These are phyloP conservation scores for Arabidopsis thaliana DNA, from an alignment of 345 rosid genomes.

Conservation along the genomic window DNA sequence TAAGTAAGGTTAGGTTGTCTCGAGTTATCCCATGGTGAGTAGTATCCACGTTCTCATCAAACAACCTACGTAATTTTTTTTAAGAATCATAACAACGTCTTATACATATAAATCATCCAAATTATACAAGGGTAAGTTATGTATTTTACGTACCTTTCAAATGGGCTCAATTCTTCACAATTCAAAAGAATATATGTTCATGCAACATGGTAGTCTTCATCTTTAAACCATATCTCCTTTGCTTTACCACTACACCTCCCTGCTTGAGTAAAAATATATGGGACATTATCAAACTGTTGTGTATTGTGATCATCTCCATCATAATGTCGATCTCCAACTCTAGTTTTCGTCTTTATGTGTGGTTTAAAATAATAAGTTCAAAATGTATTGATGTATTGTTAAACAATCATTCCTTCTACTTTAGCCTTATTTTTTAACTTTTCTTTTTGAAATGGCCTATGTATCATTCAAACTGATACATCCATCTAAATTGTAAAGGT, in stretches of 20 bases:
- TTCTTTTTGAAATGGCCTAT: background rate
- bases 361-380: background rate
- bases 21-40: background rate
- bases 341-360: background rate
- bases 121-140: background rate
- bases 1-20: background rate
- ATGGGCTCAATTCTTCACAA: background rate
- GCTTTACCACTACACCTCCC: background rate
- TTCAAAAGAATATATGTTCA: background rate
- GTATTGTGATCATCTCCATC: background rate
- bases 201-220: background rate
- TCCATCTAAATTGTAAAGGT: conserved; percentile 11
- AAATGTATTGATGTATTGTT: background rate
- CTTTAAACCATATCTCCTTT: background rate
- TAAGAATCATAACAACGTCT: background rate
- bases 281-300: background rate
- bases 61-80: background rate
- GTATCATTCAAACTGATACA: conserved; percentile 2
- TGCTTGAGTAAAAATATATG: background rate
- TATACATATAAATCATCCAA: too few relatives aligned
- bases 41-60: background rate
- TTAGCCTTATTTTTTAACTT: background rate
- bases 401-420: background rate
- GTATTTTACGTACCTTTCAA: background rate
- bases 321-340: background rate